Evolutionary conservation across 2,329 filamentous ascomycete genomes (phyloP).

Genomic region (Fusarium sterilihyphosum): DNA sequence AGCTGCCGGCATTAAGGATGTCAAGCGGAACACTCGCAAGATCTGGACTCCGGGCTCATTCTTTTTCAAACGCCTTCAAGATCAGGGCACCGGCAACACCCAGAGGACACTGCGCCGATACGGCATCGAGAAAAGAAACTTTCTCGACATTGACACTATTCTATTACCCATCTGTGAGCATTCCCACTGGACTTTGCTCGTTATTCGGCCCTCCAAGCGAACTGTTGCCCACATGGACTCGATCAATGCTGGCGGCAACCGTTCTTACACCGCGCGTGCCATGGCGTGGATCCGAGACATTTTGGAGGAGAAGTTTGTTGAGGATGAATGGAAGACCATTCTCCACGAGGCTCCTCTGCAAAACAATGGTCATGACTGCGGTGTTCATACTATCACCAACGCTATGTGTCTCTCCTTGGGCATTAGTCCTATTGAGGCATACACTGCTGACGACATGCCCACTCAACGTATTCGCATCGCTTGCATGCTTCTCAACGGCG

Average conservation of each 20-base stretch:
- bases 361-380: constrained; percentile 77
- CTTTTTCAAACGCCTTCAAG: constrained; percentile 67
- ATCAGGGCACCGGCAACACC: constrained; percentile 58
- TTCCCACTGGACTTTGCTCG: constrained; percentile 77
- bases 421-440: constrained; percentile 60
- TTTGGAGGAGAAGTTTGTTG: constrained; percentile 62
- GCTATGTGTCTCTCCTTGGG: constrained; percentile 69
- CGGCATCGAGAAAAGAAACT: constrained; percentile 67
- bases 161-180: constrained; percentile 74
- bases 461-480: constrained; percentile 71
- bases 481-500: constrained; percentile 72
- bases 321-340: constrained; percentile 68
- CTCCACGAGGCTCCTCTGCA: constrained; percentile 65
- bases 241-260: constrained; percentile 57
- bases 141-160: constrained; percentile 73
- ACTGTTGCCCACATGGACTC: constrained; percentile 78
- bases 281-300: constrained; percentile 67
- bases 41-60: constrained; percentile 72
- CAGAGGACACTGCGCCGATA: constrained; percentile 66
- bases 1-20: constrained; percentile 61
- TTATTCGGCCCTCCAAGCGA: constrained; percentile 69
- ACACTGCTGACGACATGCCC: constrained; percentile 64
- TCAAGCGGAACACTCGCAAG: constrained; percentile 61
- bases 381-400: constrained; percentile 81
- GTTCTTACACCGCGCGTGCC: constrained; percentile 53